These are phyloP conservation scores for Candida manassasensis DNA, from an alignment of 805 yeast species.

Conservation along the genomic window DNA sequence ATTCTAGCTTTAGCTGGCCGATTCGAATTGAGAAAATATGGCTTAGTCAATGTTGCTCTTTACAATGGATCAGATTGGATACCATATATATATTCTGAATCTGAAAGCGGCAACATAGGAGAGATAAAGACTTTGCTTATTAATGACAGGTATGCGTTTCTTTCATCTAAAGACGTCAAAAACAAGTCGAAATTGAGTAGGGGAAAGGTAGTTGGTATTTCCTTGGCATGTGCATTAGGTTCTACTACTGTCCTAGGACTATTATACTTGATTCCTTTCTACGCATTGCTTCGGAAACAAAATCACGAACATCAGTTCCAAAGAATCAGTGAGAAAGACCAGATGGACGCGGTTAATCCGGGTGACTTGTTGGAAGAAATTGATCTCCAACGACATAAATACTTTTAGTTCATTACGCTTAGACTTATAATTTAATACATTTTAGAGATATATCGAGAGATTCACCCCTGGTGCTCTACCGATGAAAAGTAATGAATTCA, in stretches of 20 bases:
- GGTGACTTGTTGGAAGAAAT: constrained; percentile 41
- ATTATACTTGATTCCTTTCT: constrained; percentile 37
- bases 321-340: constrained; percentile 40
- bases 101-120: constrained; percentile 20
- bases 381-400: constrained; percentile 34
- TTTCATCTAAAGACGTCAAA: constrained; percentile 30
- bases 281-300: constrained; percentile 27
- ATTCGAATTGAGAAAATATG: constrained; percentile 46
- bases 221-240: constrained; percentile 43
- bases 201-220: constrained; percentile 43
- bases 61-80: constrained; percentile 65
- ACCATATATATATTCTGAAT: constrained; percentile 51
- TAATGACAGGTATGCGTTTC: constrained; percentile 30
- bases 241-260: constrained; percentile 38
- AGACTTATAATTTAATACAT: background rate
- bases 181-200: constrained; percentile 20
- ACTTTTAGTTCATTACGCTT: constrained; percentile 5
- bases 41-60: constrained; percentile 55
- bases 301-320: constrained; percentile 17
- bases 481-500: background rate
- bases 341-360: constrained; percentile 42
- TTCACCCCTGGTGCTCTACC: background rate
- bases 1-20: constrained; percentile 57
- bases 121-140: constrained; percentile 26
- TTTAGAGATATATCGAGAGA: background rate